Conservation (phyloP, 2,329 filamentous ascomycete genomes). For the Alternaria angustiovoidea region DNA sequence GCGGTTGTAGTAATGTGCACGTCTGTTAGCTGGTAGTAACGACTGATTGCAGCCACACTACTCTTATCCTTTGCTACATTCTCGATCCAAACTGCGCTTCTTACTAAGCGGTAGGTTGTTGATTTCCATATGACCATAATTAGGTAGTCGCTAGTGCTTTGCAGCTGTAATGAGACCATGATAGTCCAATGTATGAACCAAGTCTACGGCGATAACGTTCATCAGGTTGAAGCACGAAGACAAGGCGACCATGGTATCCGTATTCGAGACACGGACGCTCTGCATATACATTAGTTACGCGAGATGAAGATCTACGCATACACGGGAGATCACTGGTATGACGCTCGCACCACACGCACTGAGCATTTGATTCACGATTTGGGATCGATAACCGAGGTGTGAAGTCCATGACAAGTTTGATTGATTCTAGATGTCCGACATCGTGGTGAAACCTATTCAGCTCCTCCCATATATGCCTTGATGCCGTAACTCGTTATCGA, state of each 20-base stretch:
- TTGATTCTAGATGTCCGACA: conserved; percentile 41
- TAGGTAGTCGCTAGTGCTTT: background rate
- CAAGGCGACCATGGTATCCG: too few relatives aligned
- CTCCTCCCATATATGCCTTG: conserved; percentile 34
- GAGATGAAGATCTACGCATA: background rate
- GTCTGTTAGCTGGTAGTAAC: conserved; percentile 15
- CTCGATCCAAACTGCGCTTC: too few relatives aligned
- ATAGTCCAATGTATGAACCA: background rate
- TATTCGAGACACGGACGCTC: too few relatives aligned
- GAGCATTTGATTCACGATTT: background rate
- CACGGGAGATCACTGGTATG: background rate
- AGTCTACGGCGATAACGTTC: too few relatives aligned
- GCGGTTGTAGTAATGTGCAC: conserved; percentile 19
- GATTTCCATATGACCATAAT: too few relatives aligned
- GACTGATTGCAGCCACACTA: background rate
- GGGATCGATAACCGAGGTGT: background rate
- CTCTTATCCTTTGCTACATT: too few relatives aligned
- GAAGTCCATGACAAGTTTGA: conserved; percentile 32
- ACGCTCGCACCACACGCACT: background rate
- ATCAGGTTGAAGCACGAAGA: too few relatives aligned
- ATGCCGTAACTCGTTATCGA: conserved; percentile 38
- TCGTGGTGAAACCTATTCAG: conserved; percentile 31
- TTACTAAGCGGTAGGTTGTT: too few relatives aligned
- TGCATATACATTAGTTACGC: background rate
- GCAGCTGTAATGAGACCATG: background rate